A percentile compares a stretch with the other conserved stretches of the same genome.
These are phyloP conservation scores for Penicillium crystallinum DNA, from an alignment of 495 filamentous ascomycete species.

Conservation along the genomic window DNA sequence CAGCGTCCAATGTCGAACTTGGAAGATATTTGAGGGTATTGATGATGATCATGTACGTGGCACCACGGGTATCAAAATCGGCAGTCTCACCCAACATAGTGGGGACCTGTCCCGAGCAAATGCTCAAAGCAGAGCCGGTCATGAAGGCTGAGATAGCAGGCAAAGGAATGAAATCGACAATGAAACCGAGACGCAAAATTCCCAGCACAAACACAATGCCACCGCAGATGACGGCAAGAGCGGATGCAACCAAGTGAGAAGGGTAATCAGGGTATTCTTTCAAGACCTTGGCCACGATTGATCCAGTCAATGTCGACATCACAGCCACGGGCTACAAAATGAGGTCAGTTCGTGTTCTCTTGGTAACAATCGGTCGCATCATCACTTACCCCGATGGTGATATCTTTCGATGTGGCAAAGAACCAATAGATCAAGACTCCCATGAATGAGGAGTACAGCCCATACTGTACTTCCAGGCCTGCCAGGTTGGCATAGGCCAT, in stretches of 20 bases:
- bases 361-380: not conserved
- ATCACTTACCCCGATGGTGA: slow-evolving; percentile 87
- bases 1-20: slow-evolving; percentile 66
- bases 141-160: slow-evolving; percentile 94
- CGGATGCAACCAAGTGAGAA: slow-evolving; percentile 64
- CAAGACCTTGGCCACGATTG: slow-evolving; percentile 61
- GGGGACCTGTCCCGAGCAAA: slow-evolving; percentile 81
- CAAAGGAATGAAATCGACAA: slow-evolving; percentile 93
- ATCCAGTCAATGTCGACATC: slow-evolving; percentile 84
- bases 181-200: slow-evolving; percentile 74
- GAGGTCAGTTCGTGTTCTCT: slow-evolving; percentile 14
- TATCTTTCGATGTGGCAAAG: slow-evolving; percentile 98
- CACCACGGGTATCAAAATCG: slow-evolving; percentile 63
- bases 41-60: slow-evolving; percentile 84
- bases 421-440: slow-evolving; percentile 97
- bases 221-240: slow-evolving; percentile 75
- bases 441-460: slow-evolving; percentile 97
- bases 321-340: slow-evolving; percentile 79
- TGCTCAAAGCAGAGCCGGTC: slow-evolving; percentile 94
- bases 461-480: slow-evolving; percentile 69
- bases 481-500: slow-evolving; percentile 96
- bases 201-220: slow-evolving; percentile 79
- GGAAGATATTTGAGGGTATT: slow-evolving; percentile 76
- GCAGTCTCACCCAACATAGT: slow-evolving; percentile 77
- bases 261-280: slow-evolving; percentile 54